Percentiles rank a stretch among this genome's conserved stretches.
Evolutionary conservation across 2,329 filamentous ascomycete genomes (phyloP).

Genomic region (Phialophora macrospora): DNA sequence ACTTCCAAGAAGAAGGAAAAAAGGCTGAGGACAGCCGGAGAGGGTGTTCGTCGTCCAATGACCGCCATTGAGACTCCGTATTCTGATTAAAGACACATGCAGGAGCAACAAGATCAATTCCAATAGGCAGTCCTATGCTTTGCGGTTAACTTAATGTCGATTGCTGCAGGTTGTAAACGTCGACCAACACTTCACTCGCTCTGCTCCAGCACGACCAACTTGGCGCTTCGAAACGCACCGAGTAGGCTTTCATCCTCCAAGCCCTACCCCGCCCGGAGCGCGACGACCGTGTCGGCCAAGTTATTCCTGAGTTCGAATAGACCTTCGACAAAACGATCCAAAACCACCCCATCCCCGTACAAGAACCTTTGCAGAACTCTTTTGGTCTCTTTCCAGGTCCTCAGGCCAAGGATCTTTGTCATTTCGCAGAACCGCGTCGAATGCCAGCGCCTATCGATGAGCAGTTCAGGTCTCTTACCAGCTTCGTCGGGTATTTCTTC

Average conservation of each 20-base stretch:
- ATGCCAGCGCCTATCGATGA: slow-evolving; percentile 18
- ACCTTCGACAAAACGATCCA: slow-evolving; percentile 27
- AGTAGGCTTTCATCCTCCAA: neutral
- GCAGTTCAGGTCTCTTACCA: slow-evolving; percentile 22
- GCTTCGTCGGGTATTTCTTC: slow-evolving; percentile 26
- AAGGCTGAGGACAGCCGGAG: no score
- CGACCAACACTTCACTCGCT: no score
- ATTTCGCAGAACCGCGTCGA: slow-evolving; percentile 23
- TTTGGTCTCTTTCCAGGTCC: slow-evolving; percentile 24
- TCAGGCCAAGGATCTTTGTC: slow-evolving; percentile 16
- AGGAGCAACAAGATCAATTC: neutral
- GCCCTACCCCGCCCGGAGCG: neutral
- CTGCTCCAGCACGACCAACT: neutral
- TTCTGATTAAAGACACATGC: neutral
- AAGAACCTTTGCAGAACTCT: slow-evolving; percentile 21
- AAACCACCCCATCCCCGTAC: slow-evolving; percentile 14
- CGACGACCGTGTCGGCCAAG: neutral
- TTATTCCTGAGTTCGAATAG: slow-evolving; percentile 19
- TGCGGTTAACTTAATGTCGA: neutral
- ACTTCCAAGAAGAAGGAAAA: no score
- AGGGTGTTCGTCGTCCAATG: no score
- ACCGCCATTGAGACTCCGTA: neutral
- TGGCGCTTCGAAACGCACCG: neutral
- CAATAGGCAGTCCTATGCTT: neutral
- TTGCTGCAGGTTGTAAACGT: neutral